phyloP scores from a whole-genome alignment of 352 stramenopile species.

The Phytophthora tubulina region DNA sequence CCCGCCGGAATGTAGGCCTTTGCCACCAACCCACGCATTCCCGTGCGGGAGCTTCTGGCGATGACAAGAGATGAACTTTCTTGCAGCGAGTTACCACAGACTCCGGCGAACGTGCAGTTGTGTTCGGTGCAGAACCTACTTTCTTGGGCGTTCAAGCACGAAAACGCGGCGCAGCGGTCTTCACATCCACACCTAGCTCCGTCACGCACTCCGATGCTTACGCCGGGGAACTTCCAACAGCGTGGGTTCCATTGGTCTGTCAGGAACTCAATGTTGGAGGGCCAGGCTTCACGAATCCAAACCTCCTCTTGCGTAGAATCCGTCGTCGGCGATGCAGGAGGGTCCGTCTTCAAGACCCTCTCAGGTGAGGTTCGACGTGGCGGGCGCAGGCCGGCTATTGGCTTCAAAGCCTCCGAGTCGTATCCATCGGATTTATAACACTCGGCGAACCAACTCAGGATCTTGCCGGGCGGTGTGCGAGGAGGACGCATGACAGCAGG shows the following conservation, averaged over 20 bases:
- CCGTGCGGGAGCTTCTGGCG: neutral
- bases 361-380: no score
- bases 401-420: constrained; percentile 1
- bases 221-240: neutral
- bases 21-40: neutral
- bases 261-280: neutral
- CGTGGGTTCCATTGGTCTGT: neutral
- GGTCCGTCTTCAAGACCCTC: no score
- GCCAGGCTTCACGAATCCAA: no score
- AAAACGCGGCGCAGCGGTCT: neutral
- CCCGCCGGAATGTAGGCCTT: neutral
- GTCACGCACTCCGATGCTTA: neutral
- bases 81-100: neutral
- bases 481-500: no score
- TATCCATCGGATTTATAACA: neutral
- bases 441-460: neutral
- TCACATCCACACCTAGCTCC: constrained; percentile 2
- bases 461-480: neutral
- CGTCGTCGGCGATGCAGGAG: no score
- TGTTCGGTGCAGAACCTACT: neutral
- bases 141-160: neutral
- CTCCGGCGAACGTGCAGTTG: neutral
- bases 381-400: no score
- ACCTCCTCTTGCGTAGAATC: no score
- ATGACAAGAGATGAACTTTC: neutral